phyloP scores from a whole-genome alignment of 2,329 filamentous ascomycete species.

The Coleophoma eucalyptorum region DNA sequence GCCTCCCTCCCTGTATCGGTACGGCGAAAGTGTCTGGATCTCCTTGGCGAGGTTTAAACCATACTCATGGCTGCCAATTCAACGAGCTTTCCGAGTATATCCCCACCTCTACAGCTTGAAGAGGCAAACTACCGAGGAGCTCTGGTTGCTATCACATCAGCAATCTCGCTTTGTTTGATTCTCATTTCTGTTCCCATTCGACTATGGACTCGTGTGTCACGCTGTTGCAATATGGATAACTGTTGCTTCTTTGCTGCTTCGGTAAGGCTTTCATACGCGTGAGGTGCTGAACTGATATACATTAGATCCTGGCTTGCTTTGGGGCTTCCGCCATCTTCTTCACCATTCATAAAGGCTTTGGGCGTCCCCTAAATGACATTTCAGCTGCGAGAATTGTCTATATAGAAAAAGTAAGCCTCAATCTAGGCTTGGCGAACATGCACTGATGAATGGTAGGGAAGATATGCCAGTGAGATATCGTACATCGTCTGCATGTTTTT shows the following conservation, averaged over 20 bases:
- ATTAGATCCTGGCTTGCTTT: slow-evolving; percentile 28
- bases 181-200: slow-evolving; percentile 35
- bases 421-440: neutral
- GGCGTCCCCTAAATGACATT: slow-evolving; percentile 27
- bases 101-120: slow-evolving; percentile 31
- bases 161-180: slow-evolving; percentile 32
- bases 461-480: slow-evolving; percentile 37
- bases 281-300: slow-evolving; percentile 11
- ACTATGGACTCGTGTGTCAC: slow-evolving; percentile 32
- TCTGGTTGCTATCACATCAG: slow-evolving; percentile 34
- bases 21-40: no score
- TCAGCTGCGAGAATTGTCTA: slow-evolving; percentile 7
- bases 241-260: slow-evolving; percentile 28
- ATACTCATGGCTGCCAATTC: neutral
- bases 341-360: slow-evolving; percentile 34
- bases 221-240: slow-evolving; percentile 29
- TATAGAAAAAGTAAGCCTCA: slow-evolving; percentile 32
- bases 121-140: slow-evolving; percentile 34
- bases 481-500: slow-evolving; percentile 36
- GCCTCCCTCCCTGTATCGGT: no score
- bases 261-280: slow-evolving; percentile 12
- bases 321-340: slow-evolving; percentile 34
- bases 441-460: slow-evolving; percentile 19
- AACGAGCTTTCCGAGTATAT: slow-evolving; percentile 13
- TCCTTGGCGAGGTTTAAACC: no score